A percentile compares a stretch with the other conserved stretches of the same genome.
phyloP scores from a whole-genome alignment of 140 eudicot species.

The Cichorium intybus region DNA sequence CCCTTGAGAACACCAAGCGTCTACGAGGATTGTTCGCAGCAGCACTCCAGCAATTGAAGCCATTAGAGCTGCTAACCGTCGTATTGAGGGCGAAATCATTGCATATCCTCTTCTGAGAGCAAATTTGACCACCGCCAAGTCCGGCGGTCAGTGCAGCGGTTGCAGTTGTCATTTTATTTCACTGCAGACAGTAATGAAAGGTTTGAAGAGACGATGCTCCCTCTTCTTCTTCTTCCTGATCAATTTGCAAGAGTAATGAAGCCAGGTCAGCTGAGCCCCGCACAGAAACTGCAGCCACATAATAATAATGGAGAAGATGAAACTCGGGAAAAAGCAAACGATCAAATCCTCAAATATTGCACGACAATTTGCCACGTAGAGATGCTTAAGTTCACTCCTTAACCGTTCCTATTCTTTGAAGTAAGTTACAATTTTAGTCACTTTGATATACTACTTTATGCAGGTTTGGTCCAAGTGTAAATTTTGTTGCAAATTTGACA shows the following conservation, averaged over 20 bases:
- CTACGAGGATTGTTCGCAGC: slow-evolving; percentile 7
- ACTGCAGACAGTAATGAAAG: background rate
- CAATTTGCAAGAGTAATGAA: background rate
- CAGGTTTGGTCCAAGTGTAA: background rate
- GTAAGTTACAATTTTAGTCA: background rate
- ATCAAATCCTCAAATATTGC: background rate
- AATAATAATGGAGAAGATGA: slow-evolving; percentile 2
- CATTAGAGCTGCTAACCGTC: background rate
- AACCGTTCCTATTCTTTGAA: background rate
- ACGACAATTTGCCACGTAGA: slow-evolving; percentile 24
- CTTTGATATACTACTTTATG: background rate
- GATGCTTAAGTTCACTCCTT: slow-evolving; percentile 8
- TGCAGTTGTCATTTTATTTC: slow-evolving; percentile 17
- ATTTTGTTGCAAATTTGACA: background rate
- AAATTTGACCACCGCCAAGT: slow-evolving; percentile 9
- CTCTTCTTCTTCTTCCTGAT: background rate
- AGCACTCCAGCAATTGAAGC: slow-evolving; percentile 1
- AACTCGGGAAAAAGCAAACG: background rate
- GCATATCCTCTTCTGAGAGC: background rate
- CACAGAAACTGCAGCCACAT: slow-evolving; percentile 26
- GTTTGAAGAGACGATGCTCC: background rate
- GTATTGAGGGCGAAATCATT: background rate
- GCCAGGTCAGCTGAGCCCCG: slow-evolving; percentile 5
- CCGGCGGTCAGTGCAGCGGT: slow-evolving; percentile 22
- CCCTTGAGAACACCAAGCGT: slow-evolving; percentile 18